Evolutionary conservation across 2,329 filamentous ascomycete species (phyloP).

Genomic region (Arthrocladium fulminans): DNA sequence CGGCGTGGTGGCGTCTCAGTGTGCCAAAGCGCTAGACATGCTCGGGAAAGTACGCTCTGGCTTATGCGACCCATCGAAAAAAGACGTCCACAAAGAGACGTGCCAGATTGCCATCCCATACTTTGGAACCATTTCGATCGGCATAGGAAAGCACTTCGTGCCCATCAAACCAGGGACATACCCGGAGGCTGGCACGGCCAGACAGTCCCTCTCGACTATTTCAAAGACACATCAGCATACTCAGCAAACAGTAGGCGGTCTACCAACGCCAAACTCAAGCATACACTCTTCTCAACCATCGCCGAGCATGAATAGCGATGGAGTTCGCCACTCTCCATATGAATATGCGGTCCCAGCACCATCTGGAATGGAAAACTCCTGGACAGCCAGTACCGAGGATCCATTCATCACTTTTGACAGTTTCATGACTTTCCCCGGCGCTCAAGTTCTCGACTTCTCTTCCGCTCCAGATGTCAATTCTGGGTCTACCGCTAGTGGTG

Average conservation of each 20-base stretch:
- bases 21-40: conserved; percentile 33
- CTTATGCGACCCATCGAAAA: conserved; percentile 13
- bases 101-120: conserved; percentile 39
- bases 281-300: conserved; percentile 17
- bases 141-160: conserved; percentile 28
- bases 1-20: conserved; percentile 38
- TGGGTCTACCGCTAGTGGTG: conserved; percentile 9
- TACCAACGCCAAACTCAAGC: conserved; percentile 22
- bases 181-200: conserved; percentile 3
- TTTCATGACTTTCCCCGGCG: conserved; percentile 22
- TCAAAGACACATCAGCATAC: background rate
- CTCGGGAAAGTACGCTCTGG: conserved; percentile 26
- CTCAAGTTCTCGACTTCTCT: conserved; percentile 12
- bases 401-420: conserved; percentile 23
- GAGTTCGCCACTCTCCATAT: conserved; percentile 10
- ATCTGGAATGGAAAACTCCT: conserved; percentile 13
- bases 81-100: conserved; percentile 10
- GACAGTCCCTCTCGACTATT: conserved; percentile 4
- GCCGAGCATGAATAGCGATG: conserved; percentile 16
- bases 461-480: conserved; percentile 2
- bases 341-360: conserved; percentile 14
- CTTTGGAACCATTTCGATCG: conserved; percentile 37
- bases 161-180: conserved; percentile 20
- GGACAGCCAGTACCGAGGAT: conserved; percentile 18
- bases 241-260: conserved; percentile 8